A percentile compares a stretch with the other conserved stretches of the same genome.
Conservation (phyloP, 2,329 filamentous ascomycete species). For the Plectosphaerella cucumerina region DNA sequence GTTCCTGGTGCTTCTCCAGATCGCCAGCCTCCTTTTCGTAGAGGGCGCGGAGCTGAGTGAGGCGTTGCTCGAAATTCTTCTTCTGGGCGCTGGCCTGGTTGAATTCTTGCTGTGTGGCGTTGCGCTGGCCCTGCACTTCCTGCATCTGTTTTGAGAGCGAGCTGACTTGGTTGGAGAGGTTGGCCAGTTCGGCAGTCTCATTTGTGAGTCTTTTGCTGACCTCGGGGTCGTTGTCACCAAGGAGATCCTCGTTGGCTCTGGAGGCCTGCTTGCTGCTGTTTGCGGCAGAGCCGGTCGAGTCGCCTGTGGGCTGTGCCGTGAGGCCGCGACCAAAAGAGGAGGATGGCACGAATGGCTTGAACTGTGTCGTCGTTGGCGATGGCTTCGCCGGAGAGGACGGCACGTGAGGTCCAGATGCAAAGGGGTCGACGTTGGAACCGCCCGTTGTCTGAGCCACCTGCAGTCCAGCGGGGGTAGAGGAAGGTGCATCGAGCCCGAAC, state of each 20-base stretch:
- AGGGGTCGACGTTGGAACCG: slow-evolving; percentile 65
- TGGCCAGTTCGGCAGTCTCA: slow-evolving; percentile 89
- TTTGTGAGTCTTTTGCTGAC: slow-evolving; percentile 82
- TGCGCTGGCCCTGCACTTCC: slow-evolving; percentile 80
- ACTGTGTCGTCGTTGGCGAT: slow-evolving; percentile 47
- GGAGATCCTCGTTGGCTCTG: slow-evolving; percentile 64
- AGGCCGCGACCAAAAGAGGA: slow-evolving; percentile 88
- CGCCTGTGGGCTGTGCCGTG: slow-evolving; percentile 71
- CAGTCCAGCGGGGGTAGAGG: slow-evolving; percentile 49
- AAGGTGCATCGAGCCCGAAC: slow-evolving; percentile 72
- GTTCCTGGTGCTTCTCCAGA: slow-evolving; percentile 79
- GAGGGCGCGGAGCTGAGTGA: slow-evolving; percentile 78
- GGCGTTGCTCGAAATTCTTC: slow-evolving; percentile 83
- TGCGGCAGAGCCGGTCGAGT: slow-evolving; percentile 41
- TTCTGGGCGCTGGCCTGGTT: slow-evolving; percentile 81
- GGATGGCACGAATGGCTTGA: slow-evolving; percentile 89
- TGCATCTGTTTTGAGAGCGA: slow-evolving; percentile 92
- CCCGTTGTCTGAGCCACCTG: slow-evolving; percentile 68
- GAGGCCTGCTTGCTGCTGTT: slow-evolving; percentile 24
- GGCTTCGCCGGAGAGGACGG: slow-evolving; percentile 52
- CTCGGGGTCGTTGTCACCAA: slow-evolving; percentile 87
- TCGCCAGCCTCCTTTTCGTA: slow-evolving; percentile 93
- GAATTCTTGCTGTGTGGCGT: slow-evolving; percentile 74
- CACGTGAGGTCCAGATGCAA: slow-evolving; percentile 44
- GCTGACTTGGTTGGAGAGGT: slow-evolving; percentile 92